Evolutionary conservation across 352 stramenopile genomes (phyloP), one percentile per base, ranked within the genome.

Genomic region (Pythium chondricola): DNA sequence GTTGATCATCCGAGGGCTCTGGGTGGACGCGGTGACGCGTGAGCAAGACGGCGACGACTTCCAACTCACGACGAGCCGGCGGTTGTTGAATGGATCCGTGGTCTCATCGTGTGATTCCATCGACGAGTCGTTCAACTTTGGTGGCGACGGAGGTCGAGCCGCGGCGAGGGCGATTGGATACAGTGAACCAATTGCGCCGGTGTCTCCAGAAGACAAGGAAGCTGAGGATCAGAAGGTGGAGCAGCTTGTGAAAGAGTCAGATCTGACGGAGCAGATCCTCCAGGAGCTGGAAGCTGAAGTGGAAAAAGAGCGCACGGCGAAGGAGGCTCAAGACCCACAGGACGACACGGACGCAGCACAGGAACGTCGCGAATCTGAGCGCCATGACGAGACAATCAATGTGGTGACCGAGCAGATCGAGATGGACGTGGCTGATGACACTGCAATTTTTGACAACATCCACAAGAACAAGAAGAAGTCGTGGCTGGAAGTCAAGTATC

Each of bases 1-100:
- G 43, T 75, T 93, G 22, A 82, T 83, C 17, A 59, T 82, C 18
- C 76, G 83, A 55, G 83, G 83, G 6, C 78, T 95, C 4, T 92
- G 79, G 81, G 55, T 73, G 0, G 76, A 85, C 48, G 49, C 50
- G 14, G 32, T 22, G 39, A 29, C 29, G n/a, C 22, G 21, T 2
- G 43, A 58, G 33, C 17, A 41, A 35, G 39, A 38, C 24, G 32
- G 24, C n/a, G 51, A 69, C 4, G 39, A 40, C 4, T 32, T 54
- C 2, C 27, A 31, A 8, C 44, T 65, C 0, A 55, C 71, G 7
- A 58, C 61, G 43, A 18, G 60, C 56, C 20, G 69, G 53, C 45
- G 79, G 50, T 41, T 55, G 39, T n/a, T 57, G 47, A 56, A 51
- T 75, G 53, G 32, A 2, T 91, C 80, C 0, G 59, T 80, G 10